phyloP scores from a whole-genome alignment of 2,329 filamentous ascomycete species.

The Talaromyces sp. region DNA sequence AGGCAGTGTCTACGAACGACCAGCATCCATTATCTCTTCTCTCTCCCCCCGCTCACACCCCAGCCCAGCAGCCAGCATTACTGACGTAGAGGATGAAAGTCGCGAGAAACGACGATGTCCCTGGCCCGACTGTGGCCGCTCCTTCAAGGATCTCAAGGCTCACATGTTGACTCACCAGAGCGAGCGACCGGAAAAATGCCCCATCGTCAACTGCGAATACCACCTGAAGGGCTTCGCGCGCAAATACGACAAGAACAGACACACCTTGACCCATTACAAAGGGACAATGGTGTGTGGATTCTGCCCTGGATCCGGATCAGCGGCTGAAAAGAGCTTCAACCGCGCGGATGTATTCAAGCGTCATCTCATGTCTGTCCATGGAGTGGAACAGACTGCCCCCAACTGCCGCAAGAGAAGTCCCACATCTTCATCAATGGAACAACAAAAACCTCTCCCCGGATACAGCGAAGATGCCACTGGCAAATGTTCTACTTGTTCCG shows the following conservation, averaged over 20 bases:
- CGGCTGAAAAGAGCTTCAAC: conserved; percentile 93
- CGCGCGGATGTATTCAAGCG: conserved; percentile 94
- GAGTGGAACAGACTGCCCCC: conserved; percentile 86
- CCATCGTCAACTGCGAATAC: conserved; percentile 87
- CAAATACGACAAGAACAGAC: conserved; percentile 95
- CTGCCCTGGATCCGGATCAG: conserved; percentile 82
- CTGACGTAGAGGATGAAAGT: conserved; percentile 61
- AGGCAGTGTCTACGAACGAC: conserved; percentile 43
- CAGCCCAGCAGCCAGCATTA: conserved; percentile 58
- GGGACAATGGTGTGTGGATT: conserved; percentile 96
- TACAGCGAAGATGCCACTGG: conserved; percentile 76
- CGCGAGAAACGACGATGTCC: conserved; percentile 68
- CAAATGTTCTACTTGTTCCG: conserved; percentile 87
- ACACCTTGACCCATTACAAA: conserved; percentile 94
- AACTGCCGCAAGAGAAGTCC: conserved; percentile 78
- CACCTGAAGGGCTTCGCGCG: conserved; percentile 87
- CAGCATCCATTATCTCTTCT: conserved; percentile 68
- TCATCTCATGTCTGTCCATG: conserved; percentile 84
- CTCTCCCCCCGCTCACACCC: conserved; percentile 62
- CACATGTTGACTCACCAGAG: conserved; percentile 93
- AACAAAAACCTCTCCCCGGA: conserved; percentile 62
- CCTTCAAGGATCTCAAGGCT: conserved; percentile 88
- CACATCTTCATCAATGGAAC: conserved; percentile 33
- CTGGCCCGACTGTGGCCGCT: conserved; percentile 76
- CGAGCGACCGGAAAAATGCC: conserved; percentile 90